A percentile compares a stretch with the other conserved stretches of the same genome.
phyloP scores from a whole-genome alignment of 2,329 filamentous ascomycete genomes.

The Cadophora sp. region DNA sequence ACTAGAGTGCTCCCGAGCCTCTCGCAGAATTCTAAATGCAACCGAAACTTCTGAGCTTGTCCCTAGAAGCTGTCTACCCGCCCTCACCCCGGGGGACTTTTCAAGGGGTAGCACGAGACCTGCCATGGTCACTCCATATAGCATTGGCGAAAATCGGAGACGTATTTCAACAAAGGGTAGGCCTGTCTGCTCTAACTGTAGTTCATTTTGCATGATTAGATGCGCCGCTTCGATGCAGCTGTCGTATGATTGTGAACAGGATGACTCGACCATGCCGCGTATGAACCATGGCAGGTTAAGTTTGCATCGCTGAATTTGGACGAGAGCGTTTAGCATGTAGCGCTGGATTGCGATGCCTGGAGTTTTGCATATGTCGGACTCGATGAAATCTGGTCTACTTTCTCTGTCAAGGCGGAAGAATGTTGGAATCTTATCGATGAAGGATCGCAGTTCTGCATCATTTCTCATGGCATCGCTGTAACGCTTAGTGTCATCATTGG shows the following conservation, averaged over 20 bases:
- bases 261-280: constrained; percentile 36
- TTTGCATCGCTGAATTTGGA: constrained; percentile 47
- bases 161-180: constrained; percentile 34
- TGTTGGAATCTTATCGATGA: constrained; percentile 44
- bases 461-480: constrained; percentile 44
- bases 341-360: constrained; percentile 44
- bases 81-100: not conserved
- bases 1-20: not conserved
- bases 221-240: constrained; percentile 45
- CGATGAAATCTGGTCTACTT: constrained; percentile 16
- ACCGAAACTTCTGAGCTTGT: not conserved
- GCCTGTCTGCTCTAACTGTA: constrained; percentile 30
- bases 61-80: not conserved
- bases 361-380: constrained; percentile 33
- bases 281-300: constrained; percentile 47
- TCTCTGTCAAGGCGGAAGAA: constrained; percentile 43
- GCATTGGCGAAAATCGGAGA: not conserved
- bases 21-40: not conserved
- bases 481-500: constrained; percentile 14
- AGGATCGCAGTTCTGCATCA: constrained; percentile 43
- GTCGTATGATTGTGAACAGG: constrained; percentile 44
- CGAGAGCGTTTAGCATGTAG: constrained; percentile 45
- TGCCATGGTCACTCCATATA: constrained; percentile 46
- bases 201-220: constrained; percentile 44
- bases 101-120: constrained; percentile 45